phyloP scores from a whole-genome alignment of 345 rosid genomes.

The Viola odorata region DNA sequence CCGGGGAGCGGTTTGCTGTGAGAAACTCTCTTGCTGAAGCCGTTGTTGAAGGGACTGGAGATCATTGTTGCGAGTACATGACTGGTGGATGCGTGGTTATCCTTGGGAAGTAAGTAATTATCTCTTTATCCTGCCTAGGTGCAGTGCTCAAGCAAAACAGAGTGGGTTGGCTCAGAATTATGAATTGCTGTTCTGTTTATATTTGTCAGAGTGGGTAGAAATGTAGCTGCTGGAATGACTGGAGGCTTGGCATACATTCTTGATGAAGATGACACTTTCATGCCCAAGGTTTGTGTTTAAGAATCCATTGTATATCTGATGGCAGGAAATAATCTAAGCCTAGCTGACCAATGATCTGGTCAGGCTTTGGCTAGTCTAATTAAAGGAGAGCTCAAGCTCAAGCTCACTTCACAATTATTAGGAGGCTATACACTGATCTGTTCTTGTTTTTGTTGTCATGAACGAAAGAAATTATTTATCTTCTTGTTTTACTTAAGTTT shows the following conservation, averaged over 20 bases:
- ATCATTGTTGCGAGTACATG: constrained; percentile 98
- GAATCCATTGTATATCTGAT: not conserved
- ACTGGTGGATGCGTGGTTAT: constrained; percentile 96
- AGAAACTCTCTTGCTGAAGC: constrained; percentile 97
- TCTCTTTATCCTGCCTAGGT: not conserved
- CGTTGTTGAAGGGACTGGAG: constrained; percentile 98
- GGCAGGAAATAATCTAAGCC: no score
- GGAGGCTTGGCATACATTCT: constrained; percentile 95
- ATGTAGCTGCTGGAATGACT: constrained; percentile 99
- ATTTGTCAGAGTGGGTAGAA: constrained; percentile 84
- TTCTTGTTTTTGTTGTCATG: not conserved
- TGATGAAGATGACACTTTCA: constrained; percentile 78
- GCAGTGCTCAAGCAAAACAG: constrained; percentile 5
- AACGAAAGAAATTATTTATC: not conserved
- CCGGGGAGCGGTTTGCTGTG: constrained; percentile 98
- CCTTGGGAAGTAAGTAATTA: constrained; percentile 84
- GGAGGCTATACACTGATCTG: not conserved
- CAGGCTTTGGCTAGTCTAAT: no score
- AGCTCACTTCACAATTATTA: no score
- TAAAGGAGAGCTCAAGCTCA: no score
- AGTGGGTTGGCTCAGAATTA: not conserved
- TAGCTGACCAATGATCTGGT: no score
- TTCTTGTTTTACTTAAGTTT: not conserved
- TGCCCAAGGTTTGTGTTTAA: constrained; percentile 65
- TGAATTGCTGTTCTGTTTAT: constrained; percentile 14